Evolutionary conservation across 176 grass and related monocot species (phyloP), one percentile per base, ranked within the genome.

Genomic region (Cenchrus americanus): DNA sequence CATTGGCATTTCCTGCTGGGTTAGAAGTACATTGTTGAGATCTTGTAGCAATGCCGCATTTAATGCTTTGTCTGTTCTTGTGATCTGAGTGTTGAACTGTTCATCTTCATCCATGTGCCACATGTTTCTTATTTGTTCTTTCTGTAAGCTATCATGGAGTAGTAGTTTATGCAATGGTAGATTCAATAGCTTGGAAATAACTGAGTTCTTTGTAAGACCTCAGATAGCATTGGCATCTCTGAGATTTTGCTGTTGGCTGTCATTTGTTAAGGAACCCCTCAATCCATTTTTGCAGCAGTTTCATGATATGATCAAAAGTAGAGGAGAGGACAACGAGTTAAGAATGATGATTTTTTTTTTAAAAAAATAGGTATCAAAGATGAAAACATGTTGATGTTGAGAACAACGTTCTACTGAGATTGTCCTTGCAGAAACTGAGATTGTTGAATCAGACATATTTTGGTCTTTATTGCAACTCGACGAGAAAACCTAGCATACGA

Each of bases 61-160:
- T 42, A 90, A 62, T 79, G 27, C 65, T 61, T 73, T 90, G 69
- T 76, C 85, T 80, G 40, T 77, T 87, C 34, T 26, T 80, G 8
- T 90, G 89, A 87, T 84, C 53, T 58, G 52, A 75, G 32, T 75
- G 63, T 83, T 54, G 83, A 76, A 70, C 55, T 75, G 55, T 83
- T 54, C 86, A 70, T 80, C 64, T 83, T 54, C 86, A 70, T 80
- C 64, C 14, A 84, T 80, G 43, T 57, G 55, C 19, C 69, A 76
- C 62, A 18, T 80, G 69, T 75, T 90, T 69, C 80, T 80, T 84
- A 52, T 75, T 87, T 46, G 40, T 79, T 79, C 14, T n/a, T 62
- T 74, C 19, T 69, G 60, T 15, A 55, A 48, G 41, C n/a, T 73
- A 51, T 27, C 10, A 0, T 1, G 48, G 17, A 7, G 30, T 48